These are phyloP conservation scores for Leccinum longicurvipes DNA, from an alignment of 768 basidiomycete species.

Conservation along the genomic window DNA sequence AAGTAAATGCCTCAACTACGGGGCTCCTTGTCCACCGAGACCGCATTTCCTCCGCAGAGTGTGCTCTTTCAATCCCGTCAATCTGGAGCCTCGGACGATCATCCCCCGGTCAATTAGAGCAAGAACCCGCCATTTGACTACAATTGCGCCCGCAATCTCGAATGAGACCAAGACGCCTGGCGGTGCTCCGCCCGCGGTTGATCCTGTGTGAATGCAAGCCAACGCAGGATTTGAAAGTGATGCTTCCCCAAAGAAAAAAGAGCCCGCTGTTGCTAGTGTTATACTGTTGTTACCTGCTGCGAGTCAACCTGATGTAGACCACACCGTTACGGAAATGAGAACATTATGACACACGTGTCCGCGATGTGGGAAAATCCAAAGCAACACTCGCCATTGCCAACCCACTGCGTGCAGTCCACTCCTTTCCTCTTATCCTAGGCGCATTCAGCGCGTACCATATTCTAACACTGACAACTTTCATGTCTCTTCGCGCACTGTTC, in stretches of 20 bases:
- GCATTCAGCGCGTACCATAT: background rate
- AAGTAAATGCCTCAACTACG: background rate
- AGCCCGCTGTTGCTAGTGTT: too few species aligned
- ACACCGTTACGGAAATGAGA: slow-evolving; percentile 12
- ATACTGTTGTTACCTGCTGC: background rate
- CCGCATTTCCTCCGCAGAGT: background rate
- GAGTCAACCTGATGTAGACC: slow-evolving; percentile 5
- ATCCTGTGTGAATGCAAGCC: too few species aligned
- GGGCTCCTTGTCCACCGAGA: background rate
- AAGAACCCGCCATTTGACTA: too few species aligned
- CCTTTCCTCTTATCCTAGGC: background rate
- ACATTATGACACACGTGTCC: slow-evolving; percentile 6
- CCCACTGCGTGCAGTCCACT: background rate
- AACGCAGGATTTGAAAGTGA: too few species aligned
- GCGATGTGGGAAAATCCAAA: slow-evolving; percentile 17
- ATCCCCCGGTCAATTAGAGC: background rate
- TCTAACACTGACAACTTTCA: background rate
- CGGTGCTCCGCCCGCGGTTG: too few species aligned
- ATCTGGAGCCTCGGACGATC: slow-evolving; percentile 10
- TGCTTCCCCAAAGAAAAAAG: too few species aligned
- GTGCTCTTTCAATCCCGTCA: background rate
- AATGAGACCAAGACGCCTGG: too few species aligned
- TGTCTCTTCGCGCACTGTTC: slow-evolving; percentile 68
- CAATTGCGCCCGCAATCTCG: too few species aligned
- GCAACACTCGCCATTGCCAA: too few species aligned